Base-by-base conservation (phyloP, 179 eudicot species). In the Beta lomatogona region DNA sequence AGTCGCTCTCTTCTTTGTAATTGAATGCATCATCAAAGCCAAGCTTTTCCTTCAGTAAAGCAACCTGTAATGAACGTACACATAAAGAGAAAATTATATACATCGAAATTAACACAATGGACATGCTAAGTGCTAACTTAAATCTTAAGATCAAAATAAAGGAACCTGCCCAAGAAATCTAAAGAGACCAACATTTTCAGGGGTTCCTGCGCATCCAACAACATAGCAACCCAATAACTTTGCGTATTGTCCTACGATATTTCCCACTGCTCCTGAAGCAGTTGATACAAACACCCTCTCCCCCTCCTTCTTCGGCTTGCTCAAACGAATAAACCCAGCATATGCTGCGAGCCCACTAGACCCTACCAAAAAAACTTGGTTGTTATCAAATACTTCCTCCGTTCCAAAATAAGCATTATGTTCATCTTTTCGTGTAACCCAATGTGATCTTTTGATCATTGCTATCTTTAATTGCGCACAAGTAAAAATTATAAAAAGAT, bases 1-100 rank as follows among this genome's bases (percentile, higher is more conserved):
- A 84, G 78, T 93, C 91, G 13, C 77, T 63, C 76, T 91, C 91
- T 75, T 92, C 89, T 79, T 83, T 90, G 81, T 90, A 92, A 76
- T 90, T 92, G 86, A 92, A 90, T 44, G 93, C 95, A 44, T 89
- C 89, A 77, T 90, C 91, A 83, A 92, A 89, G 9, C 91, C 92
- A 71, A 92, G 87, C 77, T 89, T 86, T 50, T 88, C 83, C 66
- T 88, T 89, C 11, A 92, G 80, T 71, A 90, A 45, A 19, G 82
- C 82, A 45, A 92, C 94, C 93, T 89, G 54, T n/a, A 12, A n/a
- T n/a, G n/a, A n/a, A n/a, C n/a, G n/a, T n/a, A n/a, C 28, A 25
- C 28, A 25, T 25, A 25, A 1, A 25, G 1, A 25, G 28, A 25
- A 25, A 1, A 1, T 25, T 25, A 25, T 25, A 25, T 25, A 25